Percentiles rank a stretch among this genome's conserved stretches.
Evolutionary conservation across 164 flowering plant species (phyloP).

Genomic region (Dillenia suffruticosa): DNA sequence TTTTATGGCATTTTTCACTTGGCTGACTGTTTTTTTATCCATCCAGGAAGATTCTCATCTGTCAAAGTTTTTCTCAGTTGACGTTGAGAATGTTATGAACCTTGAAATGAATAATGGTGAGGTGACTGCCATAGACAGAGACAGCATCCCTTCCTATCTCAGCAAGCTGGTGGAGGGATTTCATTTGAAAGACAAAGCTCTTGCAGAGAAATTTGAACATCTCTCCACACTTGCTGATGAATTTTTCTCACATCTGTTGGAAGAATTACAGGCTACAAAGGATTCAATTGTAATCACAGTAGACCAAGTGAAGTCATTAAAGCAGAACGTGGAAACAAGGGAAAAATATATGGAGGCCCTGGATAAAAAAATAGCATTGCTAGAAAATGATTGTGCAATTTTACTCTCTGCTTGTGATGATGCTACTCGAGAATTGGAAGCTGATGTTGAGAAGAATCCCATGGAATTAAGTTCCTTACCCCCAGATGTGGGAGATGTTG

Average conservation of each 20-base stretch:
- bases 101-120: conserved; percentile 26
- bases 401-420: conserved; percentile 57
- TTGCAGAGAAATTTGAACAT: conserved; percentile 40
- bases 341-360: conserved; percentile 39
- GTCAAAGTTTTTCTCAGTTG: conserved; percentile 22
- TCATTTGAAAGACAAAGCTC: conserved; percentile 36
- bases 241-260: conserved; percentile 35
- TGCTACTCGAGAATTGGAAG: conserved; percentile 42
- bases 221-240: conserved; percentile 46
- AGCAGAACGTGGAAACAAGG: conserved; percentile 31
- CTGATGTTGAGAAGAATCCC: conserved; percentile 24
- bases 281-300: conserved; percentile 25
- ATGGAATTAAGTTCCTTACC: conserved; percentile 18
- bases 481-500: conserved; percentile 15
- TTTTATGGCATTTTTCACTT: conserved; percentile 2
- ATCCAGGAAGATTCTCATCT: conserved; percentile 39
- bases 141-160: conserved; percentile 30
- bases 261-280: conserved; percentile 35
- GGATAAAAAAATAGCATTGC: conserved; percentile 28
- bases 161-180: conserved; percentile 41
- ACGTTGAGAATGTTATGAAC: conserved; percentile 20
- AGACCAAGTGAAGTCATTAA: conserved; percentile 35
- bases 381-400: conserved; percentile 38
- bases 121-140: conserved; percentile 25
- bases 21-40: conserved; percentile 4